Conservation (phyloP, 106 monocot species). For the Allium sativum region DNA sequence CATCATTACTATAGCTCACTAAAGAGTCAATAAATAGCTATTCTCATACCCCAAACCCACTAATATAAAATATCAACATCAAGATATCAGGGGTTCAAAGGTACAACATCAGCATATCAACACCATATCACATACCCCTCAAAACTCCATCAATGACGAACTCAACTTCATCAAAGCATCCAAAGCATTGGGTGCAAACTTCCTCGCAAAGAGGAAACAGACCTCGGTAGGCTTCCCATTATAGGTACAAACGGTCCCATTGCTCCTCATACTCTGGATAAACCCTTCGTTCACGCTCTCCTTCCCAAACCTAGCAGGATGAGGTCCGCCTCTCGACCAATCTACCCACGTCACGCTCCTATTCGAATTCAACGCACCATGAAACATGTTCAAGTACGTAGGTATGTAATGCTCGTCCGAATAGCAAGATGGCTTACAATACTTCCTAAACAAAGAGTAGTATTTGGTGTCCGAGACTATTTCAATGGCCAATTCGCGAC, state of each 20-base stretch:
- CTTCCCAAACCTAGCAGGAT: slow-evolving; percentile 20
- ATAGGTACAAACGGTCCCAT: slow-evolving; percentile 17
- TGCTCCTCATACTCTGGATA: slow-evolving; percentile 15
- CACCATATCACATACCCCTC: background rate
- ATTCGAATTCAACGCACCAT: slow-evolving; percentile 15
- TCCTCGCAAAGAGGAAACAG: slow-evolving; percentile 24
- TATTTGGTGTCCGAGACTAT: slow-evolving; percentile 24
- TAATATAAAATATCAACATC: background rate
- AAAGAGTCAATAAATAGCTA: too few relatives aligned
- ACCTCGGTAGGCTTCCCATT: slow-evolving; percentile 14
- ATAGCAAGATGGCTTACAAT: slow-evolving; percentile 16
- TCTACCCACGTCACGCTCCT: slow-evolving; percentile 29
- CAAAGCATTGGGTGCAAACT: slow-evolving; percentile 30
- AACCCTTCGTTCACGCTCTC: slow-evolving; percentile 11
- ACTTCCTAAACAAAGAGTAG: slow-evolving; percentile 11
- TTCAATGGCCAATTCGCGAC: slow-evolving; percentile 14
- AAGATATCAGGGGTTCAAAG: background rate
- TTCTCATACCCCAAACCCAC: too few relatives aligned
- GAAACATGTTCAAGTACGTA: slow-evolving; percentile 31
- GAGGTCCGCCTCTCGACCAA: slow-evolving; percentile 24
- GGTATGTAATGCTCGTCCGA: slow-evolving; percentile 31
- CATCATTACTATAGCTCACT: too few relatives aligned
- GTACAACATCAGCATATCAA: background rate
- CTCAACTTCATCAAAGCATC: slow-evolving; percentile 14
- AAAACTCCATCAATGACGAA: slow-evolving; percentile 17